A percentile compares a stretch with the other conserved stretches of the same genome.
Evolutionary conservation across 176 grass and related monocot species (phyloP).

Genomic region (Eleusine indica): DNA sequence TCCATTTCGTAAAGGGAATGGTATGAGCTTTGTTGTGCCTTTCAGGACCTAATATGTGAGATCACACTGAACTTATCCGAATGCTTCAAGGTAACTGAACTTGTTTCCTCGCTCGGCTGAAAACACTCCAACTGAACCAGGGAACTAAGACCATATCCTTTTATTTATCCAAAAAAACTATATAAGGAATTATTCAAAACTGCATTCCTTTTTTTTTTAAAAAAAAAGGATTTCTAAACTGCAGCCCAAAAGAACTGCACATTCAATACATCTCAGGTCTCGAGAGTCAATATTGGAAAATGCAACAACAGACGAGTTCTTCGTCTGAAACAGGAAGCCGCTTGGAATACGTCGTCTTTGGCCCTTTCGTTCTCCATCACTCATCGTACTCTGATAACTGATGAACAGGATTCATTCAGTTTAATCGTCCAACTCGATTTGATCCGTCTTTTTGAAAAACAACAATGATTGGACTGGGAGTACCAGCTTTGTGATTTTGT

Average conservation of each 20-base stretch:
- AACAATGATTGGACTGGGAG: constrained; percentile 5
- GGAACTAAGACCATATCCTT: no score
- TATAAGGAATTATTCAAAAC: no score
- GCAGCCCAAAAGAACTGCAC: no score
- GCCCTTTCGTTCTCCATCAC: no score
- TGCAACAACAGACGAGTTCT: background rate
- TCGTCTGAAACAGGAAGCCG: background rate
- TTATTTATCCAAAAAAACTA: no score
- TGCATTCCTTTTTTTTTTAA: no score
- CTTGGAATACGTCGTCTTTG: no score
- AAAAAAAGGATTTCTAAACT: no score
- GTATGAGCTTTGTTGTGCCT: constrained; percentile 22
- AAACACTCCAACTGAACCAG: no score
- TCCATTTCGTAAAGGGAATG: constrained; percentile 26
- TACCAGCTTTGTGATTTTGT: background rate
- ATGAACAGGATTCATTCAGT: background rate
- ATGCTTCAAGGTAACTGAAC: constrained; percentile 7
- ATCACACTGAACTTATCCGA: constrained; percentile 55
- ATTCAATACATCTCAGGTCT: no score
- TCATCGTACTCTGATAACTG: background rate
- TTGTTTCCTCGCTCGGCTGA: background rate
- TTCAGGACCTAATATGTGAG: constrained; percentile 53
- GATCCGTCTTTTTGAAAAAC: constrained; percentile 20
- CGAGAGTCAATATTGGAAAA: no score
- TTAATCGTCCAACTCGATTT: background rate